phyloP scores from a whole-genome alignment of 331 rosid genomes.

The Cydonia oblonga region DNA sequence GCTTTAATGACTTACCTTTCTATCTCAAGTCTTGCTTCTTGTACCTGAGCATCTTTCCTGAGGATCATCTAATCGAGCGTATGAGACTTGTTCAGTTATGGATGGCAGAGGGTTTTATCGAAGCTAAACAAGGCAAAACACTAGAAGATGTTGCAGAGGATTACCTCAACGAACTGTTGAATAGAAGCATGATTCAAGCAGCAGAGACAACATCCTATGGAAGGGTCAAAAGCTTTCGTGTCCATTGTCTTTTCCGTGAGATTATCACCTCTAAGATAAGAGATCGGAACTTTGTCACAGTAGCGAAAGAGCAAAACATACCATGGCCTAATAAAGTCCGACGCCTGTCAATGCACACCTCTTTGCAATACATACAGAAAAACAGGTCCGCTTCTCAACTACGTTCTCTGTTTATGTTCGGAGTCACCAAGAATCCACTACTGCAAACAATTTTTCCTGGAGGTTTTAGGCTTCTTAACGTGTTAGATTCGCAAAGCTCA shows the following conservation, averaged over 20 bases:
- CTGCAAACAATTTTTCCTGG: background rate
- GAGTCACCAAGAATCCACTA: background rate
- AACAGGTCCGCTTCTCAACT: background rate
- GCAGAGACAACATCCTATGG: background rate
- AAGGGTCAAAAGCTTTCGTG: conserved; percentile 6
- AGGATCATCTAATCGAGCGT: conserved; percentile 4
- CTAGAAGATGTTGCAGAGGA: conserved; percentile 8
- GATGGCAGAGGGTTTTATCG: conserved; percentile 21
- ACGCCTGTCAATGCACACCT: background rate
- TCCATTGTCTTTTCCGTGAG: background rate
- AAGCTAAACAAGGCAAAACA: conserved; percentile 7
- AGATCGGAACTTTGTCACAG: background rate
- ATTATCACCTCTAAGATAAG: background rate
- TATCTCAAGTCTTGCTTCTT: background rate
- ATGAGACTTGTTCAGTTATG: conserved; percentile 12
- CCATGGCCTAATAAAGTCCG: background rate
- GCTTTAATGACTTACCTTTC: conserved; percentile 18
- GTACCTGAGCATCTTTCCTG: conserved; percentile 12
- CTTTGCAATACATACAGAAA: background rate
- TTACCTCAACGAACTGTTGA: conserved; percentile 11
- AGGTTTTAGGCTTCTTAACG: background rate
- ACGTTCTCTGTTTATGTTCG: conserved; percentile 6
- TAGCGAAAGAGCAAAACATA: background rate
- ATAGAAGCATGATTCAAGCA: conserved; percentile 15
- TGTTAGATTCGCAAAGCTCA: background rate